Evolutionary conservation across 352 stramenopile genomes (phyloP).

Genomic region (Aphanomyces cochlioides): DNA sequence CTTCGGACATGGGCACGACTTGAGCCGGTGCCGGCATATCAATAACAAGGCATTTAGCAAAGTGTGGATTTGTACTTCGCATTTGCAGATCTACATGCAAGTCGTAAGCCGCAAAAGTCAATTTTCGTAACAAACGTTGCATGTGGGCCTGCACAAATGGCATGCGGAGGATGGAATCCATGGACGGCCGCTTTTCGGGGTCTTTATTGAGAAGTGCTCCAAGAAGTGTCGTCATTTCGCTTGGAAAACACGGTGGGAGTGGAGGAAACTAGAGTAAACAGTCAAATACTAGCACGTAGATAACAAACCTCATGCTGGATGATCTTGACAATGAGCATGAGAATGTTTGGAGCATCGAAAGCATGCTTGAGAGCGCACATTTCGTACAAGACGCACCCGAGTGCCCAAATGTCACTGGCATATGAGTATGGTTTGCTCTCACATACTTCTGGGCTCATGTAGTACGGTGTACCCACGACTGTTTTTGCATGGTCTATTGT

Average conservation of each 20-base stretch:
- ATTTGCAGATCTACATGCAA: not conserved
- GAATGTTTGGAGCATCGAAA: slow-evolving; percentile 81
- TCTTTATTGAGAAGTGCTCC: slow-evolving; percentile 59
- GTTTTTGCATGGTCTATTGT: slow-evolving; percentile 84
- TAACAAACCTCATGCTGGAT: slow-evolving; percentile 62
- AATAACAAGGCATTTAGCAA: too few species aligned
- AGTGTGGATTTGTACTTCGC: too few species aligned
- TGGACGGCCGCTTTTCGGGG: slow-evolving; percentile 54
- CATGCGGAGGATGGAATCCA: slow-evolving; percentile 71
- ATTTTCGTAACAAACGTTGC: slow-evolving; percentile 35
- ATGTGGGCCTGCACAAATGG: slow-evolving; percentile 75
- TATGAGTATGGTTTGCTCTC: slow-evolving; percentile 91
- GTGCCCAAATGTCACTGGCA: slow-evolving; percentile 89
- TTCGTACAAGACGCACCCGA: slow-evolving; percentile 90
- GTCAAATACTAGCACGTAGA: not conserved
- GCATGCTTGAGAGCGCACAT: slow-evolving; percentile 79
- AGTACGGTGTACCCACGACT: slow-evolving; percentile 91
- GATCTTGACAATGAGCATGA: slow-evolving; percentile 80
- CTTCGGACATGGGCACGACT: not conserved
- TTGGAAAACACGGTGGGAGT: slow-evolving; percentile 56
- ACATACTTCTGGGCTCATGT: slow-evolving; percentile 92
- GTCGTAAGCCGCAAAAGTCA: not conserved
- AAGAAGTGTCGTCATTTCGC: slow-evolving; percentile 52
- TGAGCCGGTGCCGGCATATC: not conserved
- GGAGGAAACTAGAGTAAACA: slow-evolving; percentile 40